Conservation (phyloP, 2,329 filamentous ascomycete species). For the Diaporthe humulicola region DNA sequence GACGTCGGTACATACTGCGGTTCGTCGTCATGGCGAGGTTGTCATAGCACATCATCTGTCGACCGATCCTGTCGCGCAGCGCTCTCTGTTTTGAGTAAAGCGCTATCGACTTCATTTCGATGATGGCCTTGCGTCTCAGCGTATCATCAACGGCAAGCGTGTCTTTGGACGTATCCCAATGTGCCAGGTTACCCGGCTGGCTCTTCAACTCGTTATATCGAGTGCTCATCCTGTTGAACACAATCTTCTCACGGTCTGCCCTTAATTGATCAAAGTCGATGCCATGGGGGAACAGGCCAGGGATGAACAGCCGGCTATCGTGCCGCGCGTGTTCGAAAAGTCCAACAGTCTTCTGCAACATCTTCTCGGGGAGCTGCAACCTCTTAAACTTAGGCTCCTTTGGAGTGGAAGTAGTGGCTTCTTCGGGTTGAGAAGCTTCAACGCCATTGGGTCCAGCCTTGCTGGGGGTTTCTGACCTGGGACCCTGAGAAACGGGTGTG, state of each 20-base stretch:
- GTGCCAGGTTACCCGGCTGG: constrained; percentile 86
- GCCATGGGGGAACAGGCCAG: constrained; percentile 89
- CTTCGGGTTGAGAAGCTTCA: constrained; percentile 51
- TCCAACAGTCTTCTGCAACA: constrained; percentile 73
- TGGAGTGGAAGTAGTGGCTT: constrained; percentile 46
- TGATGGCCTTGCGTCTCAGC: constrained; percentile 89
- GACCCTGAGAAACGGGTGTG: constrained; percentile 48
- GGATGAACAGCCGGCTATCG: constrained; percentile 83
- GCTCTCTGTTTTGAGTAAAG: constrained; percentile 90
- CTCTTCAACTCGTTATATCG: constrained; percentile 87
- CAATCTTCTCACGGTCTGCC: constrained; percentile 86
- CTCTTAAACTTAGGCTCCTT: constrained; percentile 74
- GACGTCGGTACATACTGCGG: constrained; percentile 87
- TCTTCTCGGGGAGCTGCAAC: constrained; percentile 76
- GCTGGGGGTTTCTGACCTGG: constrained; percentile 48
- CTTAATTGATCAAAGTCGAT: constrained; percentile 88
- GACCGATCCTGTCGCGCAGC: constrained; percentile 87
- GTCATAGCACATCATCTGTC: constrained; percentile 94
- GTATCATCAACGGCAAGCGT: constrained; percentile 79
- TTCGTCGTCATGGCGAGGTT: constrained; percentile 98
- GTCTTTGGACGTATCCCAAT: constrained; percentile 85
- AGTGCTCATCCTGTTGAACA: constrained; percentile 91
- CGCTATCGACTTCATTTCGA: constrained; percentile 93
- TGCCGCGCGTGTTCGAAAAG: constrained; percentile 85
- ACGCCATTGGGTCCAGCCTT: constrained; percentile 55